Base-by-base conservation (phyloP, 176 grass and related monocot genomes). In the Tillandsia fasciculata region DNA sequence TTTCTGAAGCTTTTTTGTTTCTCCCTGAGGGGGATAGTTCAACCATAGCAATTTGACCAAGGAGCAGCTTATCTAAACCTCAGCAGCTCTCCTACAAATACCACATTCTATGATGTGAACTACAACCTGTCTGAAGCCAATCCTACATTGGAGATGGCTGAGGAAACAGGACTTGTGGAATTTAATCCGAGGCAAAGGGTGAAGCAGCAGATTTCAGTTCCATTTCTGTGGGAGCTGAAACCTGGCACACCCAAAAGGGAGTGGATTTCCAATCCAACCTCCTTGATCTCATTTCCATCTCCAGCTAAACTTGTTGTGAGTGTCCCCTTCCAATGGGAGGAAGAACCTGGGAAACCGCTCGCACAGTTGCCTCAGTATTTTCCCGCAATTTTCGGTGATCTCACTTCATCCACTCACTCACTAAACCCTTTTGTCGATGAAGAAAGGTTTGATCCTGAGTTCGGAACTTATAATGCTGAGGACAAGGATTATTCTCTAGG, bases 251-350 rank as follows among this genome's bases (percentile, higher is more conserved):
- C 83, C 0, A 96, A 83, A 70, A 79, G 33, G 74, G 81, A 80
- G 64, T 91, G 86, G 86, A 89, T 82, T 53, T 87, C 83, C 28
- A 79, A 82, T 47, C 78, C 91, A 9, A n/a, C 52, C 12, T 73
- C 86, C 58, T 23, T 77, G 9, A 66, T 29, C 49, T 78, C 74
- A 48, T 80, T 69, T 33, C 78, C 78, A 64, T 90, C 89, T 8
- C 94, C 87, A 3, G 50, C 64, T 7, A 99, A 84, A 64, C 80
- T 86, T 28, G 75, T 87, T 12, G 94, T 90, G 74, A 93, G 87
- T 12, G 94, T 90, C 72, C 94, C 94, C 2, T 99, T 93, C 59
- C 64, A 90, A 69, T 99, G 94, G 94, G 94, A 93, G 78, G 94
- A 90, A 80, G 77, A 87, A 73, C 94, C 94, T 7, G 87, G 94